Conservation (phyloP, 306 rosid species). For the Medicago ruthenica region DNA sequence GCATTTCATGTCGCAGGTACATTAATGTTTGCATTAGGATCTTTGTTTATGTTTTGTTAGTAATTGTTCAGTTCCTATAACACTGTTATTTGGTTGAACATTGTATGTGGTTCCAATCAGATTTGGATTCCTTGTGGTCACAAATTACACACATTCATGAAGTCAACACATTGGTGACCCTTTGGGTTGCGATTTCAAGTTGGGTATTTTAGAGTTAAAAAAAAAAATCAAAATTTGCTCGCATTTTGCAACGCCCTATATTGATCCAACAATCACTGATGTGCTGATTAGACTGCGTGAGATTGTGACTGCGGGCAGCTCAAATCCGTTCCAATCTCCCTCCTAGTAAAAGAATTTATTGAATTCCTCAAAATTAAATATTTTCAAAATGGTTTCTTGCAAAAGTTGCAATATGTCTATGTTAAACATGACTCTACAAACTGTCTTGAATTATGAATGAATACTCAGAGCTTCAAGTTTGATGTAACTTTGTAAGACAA, state of each 20-base stretch:
- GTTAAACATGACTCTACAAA: too few relatives aligned
- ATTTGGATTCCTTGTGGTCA: neutral
- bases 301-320: neutral
- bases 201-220: too few relatives aligned
- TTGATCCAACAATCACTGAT: neutral
- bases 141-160: neutral
- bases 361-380: too few relatives aligned
- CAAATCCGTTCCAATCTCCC: neutral
- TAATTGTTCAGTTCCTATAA: constrained; percentile 3
- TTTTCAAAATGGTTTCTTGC: too few relatives aligned
- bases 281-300: neutral
- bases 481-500: neutral
- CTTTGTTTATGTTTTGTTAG: constrained; percentile 1
- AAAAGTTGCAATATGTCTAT: too few relatives aligned
- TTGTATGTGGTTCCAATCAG: neutral
- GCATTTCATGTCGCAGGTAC: constrained; percentile 96
- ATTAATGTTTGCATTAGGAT: neutral
- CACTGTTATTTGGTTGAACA: neutral
- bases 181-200: neutral
- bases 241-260: neutral
- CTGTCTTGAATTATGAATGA: neutral
- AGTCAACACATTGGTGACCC: neutral
- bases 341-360: too few relatives aligned
- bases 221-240: neutral
- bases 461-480: neutral